Percentiles rank a stretch among this genome's conserved stretches.
phyloP scores from a whole-genome alignment of 371 early-diverging fungal genomes.

The Mortierella sp. region DNA sequence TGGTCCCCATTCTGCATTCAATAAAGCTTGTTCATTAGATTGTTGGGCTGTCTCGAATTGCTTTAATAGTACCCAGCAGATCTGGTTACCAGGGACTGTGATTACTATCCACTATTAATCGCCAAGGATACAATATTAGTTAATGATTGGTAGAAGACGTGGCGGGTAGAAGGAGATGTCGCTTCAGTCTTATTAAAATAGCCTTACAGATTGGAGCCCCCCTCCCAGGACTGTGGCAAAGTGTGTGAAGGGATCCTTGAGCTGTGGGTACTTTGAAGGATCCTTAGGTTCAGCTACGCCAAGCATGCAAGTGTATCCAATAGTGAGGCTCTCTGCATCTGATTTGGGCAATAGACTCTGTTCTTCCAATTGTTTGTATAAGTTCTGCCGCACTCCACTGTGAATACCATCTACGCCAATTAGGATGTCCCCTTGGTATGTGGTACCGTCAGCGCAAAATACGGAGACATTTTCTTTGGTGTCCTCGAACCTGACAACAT shows the following conservation, averaged over 20 bases:
- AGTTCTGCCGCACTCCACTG: conserved; percentile 13
- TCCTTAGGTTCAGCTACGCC: conserved; percentile 7
- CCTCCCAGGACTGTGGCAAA: conserved; percentile 1
- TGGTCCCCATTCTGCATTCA: conserved; percentile 13
- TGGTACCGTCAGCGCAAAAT: conserved; percentile 7
- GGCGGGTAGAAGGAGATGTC: neutral
- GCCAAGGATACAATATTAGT: neutral
- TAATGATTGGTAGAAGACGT: neutral
- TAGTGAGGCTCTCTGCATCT: conserved; percentile 10
- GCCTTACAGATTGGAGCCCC: neutral
- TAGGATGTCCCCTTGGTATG: conserved; percentile 19
- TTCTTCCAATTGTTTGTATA: conserved; percentile 11
- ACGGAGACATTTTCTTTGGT: conserved; percentile 5
- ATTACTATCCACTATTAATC: conserved; percentile 18
- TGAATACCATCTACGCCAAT: conserved; percentile 34
- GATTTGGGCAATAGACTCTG: conserved; percentile 2
- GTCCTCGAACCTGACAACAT: conserved; percentile 7
- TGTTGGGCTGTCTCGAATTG: conserved; percentile 1
- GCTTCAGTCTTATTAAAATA: neutral
- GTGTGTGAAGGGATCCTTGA: neutral
- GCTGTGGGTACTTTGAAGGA: conserved; percentile 16
- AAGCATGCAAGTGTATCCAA: neutral
- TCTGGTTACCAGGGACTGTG: conserved; percentile 12
- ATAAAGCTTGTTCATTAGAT: neutral
- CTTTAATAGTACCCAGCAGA: conserved; percentile 16